phyloP scores from a whole-genome alignment of 306 rosid species.

The Medicago truncatula region MtrunA17r5.0-ANR NC_053048.1:52108501-52109000 shows the following conservation, averaged over 20 bases:
- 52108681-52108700: conserved; percentile 87
- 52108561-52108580: conserved; percentile 88
- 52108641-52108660: conserved; percentile 27
- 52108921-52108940: too few relatives aligned
- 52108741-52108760: conserved; percentile 3
- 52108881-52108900: too few relatives aligned
- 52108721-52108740: conserved; percentile 85
- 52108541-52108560: conserved; percentile 86
- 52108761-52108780: not conserved
- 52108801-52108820: conserved; percentile 30
- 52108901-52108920: too few relatives aligned
- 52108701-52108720: conserved; percentile 89
- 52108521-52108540: conserved; percentile 80
- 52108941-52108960: too few relatives aligned
- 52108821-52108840: not conserved
- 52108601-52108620: conserved; percentile 9
- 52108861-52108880: not conserved
- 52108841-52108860: conserved; percentile 15
- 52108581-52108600: conserved; percentile 87
- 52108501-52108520: conserved; percentile 18
- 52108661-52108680: conserved; percentile 57
- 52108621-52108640: not conserved
- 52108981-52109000: not conserved
- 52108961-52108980: too few relatives aligned
- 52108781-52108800: conserved; percentile 7